A percentile compares a stretch with the other conserved stretches of the same genome.
phyloP scores from a whole-genome alignment of 2,329 filamentous ascomycete genomes.

The Chrysoporthe deuterocubensis region DNA sequence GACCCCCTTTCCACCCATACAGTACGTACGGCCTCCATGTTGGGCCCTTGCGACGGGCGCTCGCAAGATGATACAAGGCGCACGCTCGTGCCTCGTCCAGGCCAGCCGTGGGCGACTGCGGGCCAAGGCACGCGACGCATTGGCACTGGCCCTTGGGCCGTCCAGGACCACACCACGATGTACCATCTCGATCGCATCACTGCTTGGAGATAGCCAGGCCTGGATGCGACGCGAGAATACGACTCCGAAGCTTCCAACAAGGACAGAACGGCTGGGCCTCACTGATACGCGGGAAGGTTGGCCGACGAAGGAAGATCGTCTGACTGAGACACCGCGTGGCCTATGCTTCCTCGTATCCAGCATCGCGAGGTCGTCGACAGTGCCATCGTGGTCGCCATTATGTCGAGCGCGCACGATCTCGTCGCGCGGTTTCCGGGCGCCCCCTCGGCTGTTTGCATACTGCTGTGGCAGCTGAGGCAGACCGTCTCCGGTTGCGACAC shows the following conservation, averaged over 20 bases:
- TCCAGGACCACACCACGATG: no score
- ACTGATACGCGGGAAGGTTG: background rate
- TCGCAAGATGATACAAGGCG: no score
- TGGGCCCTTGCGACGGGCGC: no score
- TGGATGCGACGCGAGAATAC: background rate
- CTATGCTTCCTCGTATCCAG: background rate
- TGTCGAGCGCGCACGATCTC: background rate
- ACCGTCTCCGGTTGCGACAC: slow-evolving; percentile 16
- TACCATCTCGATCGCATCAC: background rate
- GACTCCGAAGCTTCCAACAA: background rate
- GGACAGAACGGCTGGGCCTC: background rate
- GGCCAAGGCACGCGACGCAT: no score
- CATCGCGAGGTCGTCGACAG: background rate
- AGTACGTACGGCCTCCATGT: no score
- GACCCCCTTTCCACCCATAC: no score
- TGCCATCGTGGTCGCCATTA: background rate
- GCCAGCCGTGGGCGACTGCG: background rate
- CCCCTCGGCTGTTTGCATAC: slow-evolving; percentile 21
- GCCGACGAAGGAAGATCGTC: background rate
- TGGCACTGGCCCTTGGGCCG: no score
- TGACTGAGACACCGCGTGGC: background rate
- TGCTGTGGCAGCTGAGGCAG: slow-evolving; percentile 6
- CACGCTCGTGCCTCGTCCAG: background rate
- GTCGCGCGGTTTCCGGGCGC: background rate
- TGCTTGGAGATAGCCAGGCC: background rate